Evolutionary conservation across 352 stramenopile species (phyloP).

Genomic region (Aphanomyces cochlioides): DNA sequence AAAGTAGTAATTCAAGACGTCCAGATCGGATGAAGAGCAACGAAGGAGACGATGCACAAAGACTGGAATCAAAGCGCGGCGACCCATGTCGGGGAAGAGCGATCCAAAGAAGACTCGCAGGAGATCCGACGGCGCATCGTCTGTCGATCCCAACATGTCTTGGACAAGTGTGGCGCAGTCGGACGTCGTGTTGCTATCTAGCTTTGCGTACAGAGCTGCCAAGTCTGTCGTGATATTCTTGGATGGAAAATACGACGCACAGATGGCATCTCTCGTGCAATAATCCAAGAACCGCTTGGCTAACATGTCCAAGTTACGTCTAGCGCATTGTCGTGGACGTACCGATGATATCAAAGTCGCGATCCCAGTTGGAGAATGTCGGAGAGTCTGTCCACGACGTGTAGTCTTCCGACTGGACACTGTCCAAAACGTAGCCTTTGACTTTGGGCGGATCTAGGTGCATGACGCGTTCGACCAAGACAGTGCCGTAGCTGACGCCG

Average conservation of each 20-base stretch:
- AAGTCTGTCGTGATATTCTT: background rate
- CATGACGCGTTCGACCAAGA: constrained; percentile 4
- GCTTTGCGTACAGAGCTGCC: background rate
- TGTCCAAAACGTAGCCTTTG: constrained; percentile 4
- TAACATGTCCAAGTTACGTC: constrained; percentile 33
- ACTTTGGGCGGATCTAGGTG: background rate
- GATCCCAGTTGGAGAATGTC: constrained; percentile 6
- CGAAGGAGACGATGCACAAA: constrained; percentile 18
- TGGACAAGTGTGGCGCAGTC: background rate
- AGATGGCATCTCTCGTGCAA: constrained; percentile 31
- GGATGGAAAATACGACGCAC: constrained; percentile 30
- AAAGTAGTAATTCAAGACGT: background rate
- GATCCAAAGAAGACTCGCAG: background rate
- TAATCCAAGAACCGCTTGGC: constrained; percentile 36
- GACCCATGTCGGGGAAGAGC: constrained; percentile 1
- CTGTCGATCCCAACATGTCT: background rate
- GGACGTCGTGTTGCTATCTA: background rate
- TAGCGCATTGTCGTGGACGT: background rate
- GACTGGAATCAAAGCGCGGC: constrained; percentile 3
- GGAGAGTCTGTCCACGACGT: constrained; percentile 9
- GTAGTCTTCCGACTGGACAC: constrained; percentile 15
- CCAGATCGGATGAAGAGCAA: constrained; percentile 1
- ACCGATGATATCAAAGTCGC: background rate
- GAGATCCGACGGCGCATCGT: constrained; percentile 1
- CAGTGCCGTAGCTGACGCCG: constrained; percentile 18